Conservation (phyloP, 129 eudicot genomes). For the Lactuca saligna region DNA sequence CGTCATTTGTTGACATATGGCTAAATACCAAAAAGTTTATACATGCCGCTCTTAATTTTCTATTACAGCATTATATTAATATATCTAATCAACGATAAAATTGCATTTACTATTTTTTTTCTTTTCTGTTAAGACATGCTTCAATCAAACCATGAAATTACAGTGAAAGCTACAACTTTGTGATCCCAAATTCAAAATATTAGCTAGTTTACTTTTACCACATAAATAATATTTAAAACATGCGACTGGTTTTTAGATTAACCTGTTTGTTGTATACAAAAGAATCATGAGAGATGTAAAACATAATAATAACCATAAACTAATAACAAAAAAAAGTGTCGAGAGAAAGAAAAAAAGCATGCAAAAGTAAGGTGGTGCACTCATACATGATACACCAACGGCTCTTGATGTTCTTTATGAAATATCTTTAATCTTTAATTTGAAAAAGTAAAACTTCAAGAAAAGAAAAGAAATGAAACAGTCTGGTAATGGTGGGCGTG, state of each 20-base stretch:
- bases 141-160: background rate
- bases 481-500: constrained; percentile 35
- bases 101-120: no score
- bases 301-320: background rate
- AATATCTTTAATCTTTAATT: constrained; percentile 27
- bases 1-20: no score
- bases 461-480: constrained; percentile 27
- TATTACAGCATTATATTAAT: no score
- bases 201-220: no score
- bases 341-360: constrained; percentile 13
- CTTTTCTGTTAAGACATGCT: no score
- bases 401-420: constrained; percentile 20
- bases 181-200: no score
- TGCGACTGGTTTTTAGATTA: background rate
- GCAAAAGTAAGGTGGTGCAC: constrained; percentile 24
- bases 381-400: constrained; percentile 25
- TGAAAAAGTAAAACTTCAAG: constrained; percentile 10
- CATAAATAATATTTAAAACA: no score
- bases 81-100: no score
- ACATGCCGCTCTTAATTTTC: no score
- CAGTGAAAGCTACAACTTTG: background rate
- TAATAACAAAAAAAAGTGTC: background rate
- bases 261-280: background rate
- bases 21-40: no score
- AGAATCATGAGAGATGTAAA: background rate